phyloP scores from a whole-genome alignment of 2,329 filamentous ascomycete species.

The Clarireedia monteithiana region DNA sequence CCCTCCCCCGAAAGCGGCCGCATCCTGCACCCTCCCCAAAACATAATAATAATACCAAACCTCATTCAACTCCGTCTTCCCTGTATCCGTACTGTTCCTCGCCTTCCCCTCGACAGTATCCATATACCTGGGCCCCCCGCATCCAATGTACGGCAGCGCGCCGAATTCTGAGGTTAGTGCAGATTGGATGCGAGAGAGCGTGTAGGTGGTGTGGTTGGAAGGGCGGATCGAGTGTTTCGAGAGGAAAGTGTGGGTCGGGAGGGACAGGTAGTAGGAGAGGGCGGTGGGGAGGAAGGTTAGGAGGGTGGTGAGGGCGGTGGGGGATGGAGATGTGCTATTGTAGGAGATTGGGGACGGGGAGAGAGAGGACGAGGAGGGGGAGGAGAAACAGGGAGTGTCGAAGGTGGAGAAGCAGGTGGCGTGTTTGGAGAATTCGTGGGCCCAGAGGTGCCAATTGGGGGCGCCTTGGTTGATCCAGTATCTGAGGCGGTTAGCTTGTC shows the following conservation, averaged over 20 bases:
- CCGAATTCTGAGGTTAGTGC: slow-evolving; percentile 44
- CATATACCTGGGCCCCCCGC: slow-evolving; percentile 52
- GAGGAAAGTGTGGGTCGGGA: slow-evolving; percentile 58
- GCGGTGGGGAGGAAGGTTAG: slow-evolving; percentile 33
- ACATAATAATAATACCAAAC: slow-evolving; percentile 61
- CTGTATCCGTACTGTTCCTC: slow-evolving; percentile 44
- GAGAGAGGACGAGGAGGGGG: neutral
- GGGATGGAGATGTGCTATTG: neutral
- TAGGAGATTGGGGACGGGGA: neutral
- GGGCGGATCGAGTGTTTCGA: slow-evolving; percentile 44
- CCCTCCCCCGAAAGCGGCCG: neutral
- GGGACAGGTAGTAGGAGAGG: slow-evolving; percentile 46
- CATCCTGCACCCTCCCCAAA: slow-evolving; percentile 45
- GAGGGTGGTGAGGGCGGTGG: neutral
- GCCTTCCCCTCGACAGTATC: slow-evolving; percentile 44
- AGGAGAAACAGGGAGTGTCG: slow-evolving; percentile 51
- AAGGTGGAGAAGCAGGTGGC: slow-evolving; percentile 62
- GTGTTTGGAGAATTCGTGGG: slow-evolving; percentile 61
- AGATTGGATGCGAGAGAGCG: slow-evolving; percentile 42
- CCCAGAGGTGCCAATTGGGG: slow-evolving; percentile 55
- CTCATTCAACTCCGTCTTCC: slow-evolving; percentile 50
- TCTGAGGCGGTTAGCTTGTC: neutral
- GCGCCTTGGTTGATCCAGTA: slow-evolving; percentile 53
- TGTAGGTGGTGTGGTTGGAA: slow-evolving; percentile 50
- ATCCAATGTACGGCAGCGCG: slow-evolving; percentile 52